Base-by-base conservation (phyloP, 225 moss, liverwort and hornwort species). In the Pleurozium schreberi region DNA sequence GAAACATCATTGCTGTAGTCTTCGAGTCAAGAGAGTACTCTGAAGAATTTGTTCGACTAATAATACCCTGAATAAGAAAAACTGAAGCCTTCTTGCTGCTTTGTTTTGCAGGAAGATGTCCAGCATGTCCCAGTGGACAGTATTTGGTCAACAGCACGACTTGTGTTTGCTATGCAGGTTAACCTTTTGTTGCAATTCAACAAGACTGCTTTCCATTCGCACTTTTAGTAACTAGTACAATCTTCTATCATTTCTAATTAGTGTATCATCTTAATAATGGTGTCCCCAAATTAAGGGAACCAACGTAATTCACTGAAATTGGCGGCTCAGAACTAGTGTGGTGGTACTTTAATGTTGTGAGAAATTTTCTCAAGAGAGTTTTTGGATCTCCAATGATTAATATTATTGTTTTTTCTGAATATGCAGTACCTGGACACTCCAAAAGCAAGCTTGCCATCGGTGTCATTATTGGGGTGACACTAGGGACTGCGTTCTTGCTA, bases 151-250 rank as follows among this genome's bases (percentile, higher is more conserved):
- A 92, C 74, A 43, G 50, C n/a, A 63, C 87, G 11, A 85, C 88
- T 87, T 93, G 93, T 62, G 52, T 93, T 61, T 93, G 93, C 83
- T 22, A 66, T 62, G 93, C 43, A 93, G 88, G 93, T 93, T 61
- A 83, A 12, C 59, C 71, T 63, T 71, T 66, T 67, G 40, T 52
- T 66, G 40, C 49, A 61, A 42, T n/a, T 43, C 40, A 60, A 53
- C 60, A 60, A 87, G 77, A 14, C 20, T 47, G 17, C 22, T n/a
- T 43, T 53, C 16, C 45, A 69, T 78, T 28, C 5, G 12, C 65
- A 58, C 65, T 52, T 81, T 78, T 53, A n/a, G n/a, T n/a, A n/a
- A 0, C 60, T 33, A 67, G 59, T 38, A 47, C 49, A 73, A 17
- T 38, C 13, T 58, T 64, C 40, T 17, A 28, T 52, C 10, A 52